Evolutionary conservation across 116 monocot species (phyloP), one percentile per base, ranked within the genome.

Genomic region (Posidonia oceanica): DNA sequence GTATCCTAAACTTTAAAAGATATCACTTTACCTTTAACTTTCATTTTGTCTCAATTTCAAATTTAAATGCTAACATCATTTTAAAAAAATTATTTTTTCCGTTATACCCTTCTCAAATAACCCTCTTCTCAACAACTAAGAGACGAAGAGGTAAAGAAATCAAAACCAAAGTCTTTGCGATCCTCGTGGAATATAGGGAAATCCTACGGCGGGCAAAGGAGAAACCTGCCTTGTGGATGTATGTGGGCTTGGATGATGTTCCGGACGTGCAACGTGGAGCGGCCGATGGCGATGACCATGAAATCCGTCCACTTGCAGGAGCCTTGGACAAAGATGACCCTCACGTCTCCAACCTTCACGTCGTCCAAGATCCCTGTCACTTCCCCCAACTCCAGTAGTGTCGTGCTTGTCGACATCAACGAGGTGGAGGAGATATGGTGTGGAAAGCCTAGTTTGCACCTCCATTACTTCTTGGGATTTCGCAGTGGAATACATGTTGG

Each of bases 221-320:
- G n/a, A 69, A 77, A 60, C 83, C 58, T 82, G 71, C 97, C 92
- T 87, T 91, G 82, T 97, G 72, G 42, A n/a, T n/a, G n/a, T n/a
- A 97, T 75, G 12, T 92, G 85, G 21, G 97, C 97, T 69, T 97
- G 92, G 16, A 92, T 87, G 60, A 97, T 97, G 79, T 97, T 97
- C 39, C 88, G 81, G 48, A 96, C 96, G 73, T 96, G 96, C 96
- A 91, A 96, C 48, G 84, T 39, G 56, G 96, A 96, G 3, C 89
- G 71, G 11, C 97, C 97, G 12, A 89, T 83, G 72, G 97, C 97
- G 71, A 92, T 53, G 52, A 97, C 97, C 89, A 97, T 92, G 89
- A 81, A 82, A 23, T 97, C 92, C 16, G 97, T 87, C 80, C 87
- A 97, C 16, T 63, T 77, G 73, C 87, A 91, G 57, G 69, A 75